These are phyloP conservation scores for Xylariaceae sp. DNA, from an alignment of 2,329 filamentous ascomycete species.

Conservation along the genomic window DNA sequence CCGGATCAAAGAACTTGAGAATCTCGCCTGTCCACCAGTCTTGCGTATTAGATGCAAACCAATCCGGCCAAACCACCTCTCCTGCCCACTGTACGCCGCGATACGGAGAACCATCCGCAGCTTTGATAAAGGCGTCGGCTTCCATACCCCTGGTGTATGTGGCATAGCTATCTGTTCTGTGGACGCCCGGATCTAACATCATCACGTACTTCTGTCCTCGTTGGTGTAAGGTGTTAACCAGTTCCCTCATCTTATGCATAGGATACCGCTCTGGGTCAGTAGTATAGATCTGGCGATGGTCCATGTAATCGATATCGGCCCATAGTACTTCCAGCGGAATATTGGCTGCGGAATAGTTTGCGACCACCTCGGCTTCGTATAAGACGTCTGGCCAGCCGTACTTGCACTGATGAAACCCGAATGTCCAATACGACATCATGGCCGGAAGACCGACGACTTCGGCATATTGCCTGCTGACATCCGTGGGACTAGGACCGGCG, in stretches of 20 bases:
- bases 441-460: constrained; percentile 44
- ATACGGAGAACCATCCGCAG: constrained; percentile 41
- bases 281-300: constrained; percentile 47
- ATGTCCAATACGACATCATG: constrained; percentile 50
- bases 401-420: constrained; percentile 49
- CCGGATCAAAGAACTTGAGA: constrained; percentile 47
- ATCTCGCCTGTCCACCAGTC: constrained; percentile 59
- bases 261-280: constrained; percentile 51
- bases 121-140: constrained; percentile 35
- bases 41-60: constrained; percentile 54
- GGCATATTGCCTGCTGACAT: constrained; percentile 45
- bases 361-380: constrained; percentile 50
- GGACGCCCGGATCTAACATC: constrained; percentile 58
- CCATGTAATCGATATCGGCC: constrained; percentile 54
- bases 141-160: constrained; percentile 33
- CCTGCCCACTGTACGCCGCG: constrained; percentile 62
- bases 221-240: constrained; percentile 53
- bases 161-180: constrained; percentile 30
- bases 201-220: constrained; percentile 58
- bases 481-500: constrained; percentile 43
- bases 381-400: constrained; percentile 52
- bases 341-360: constrained; percentile 49
- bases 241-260: constrained; percentile 49
- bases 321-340: constrained; percentile 57
- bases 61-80: constrained; percentile 57